Percentiles rank a stretch among this genome's conserved stretches.
These are phyloP conservation scores for Lolium multiflorum DNA, from an alignment of 176 grass and related monocot genomes.

Conservation along the genomic window DNA sequence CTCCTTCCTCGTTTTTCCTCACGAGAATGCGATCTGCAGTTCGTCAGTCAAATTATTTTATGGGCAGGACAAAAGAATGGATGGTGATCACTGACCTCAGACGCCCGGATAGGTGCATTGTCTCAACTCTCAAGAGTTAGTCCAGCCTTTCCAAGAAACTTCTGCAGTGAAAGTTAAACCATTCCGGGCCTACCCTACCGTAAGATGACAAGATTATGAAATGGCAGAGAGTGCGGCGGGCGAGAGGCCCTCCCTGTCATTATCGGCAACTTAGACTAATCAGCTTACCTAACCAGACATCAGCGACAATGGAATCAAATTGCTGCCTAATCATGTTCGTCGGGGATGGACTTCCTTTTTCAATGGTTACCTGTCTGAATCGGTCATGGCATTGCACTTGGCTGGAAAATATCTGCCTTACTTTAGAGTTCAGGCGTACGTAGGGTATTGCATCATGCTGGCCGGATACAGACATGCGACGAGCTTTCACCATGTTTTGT, in stretches of 20 bases:
- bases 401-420: conserved; percentile 46
- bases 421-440: conserved; percentile 26
- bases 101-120: conserved; percentile 16
- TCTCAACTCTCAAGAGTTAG: background rate
- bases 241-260: background rate
- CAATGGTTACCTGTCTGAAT: conserved; percentile 37
- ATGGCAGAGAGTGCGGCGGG: background rate
- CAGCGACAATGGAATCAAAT: conserved; percentile 34
- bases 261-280: conserved; percentile 42
- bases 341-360: conserved; percentile 35
- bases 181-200: background rate
- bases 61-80: background rate
- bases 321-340: conserved; percentile 34
- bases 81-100: background rate
- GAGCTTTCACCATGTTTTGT: conserved; percentile 40
- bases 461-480: conserved; percentile 16
- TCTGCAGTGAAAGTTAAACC: background rate
- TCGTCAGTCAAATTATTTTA: background rate
- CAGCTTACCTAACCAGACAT: conserved; percentile 21
- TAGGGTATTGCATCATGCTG: background rate
- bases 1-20: background rate
- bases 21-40: background rate
- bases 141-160: background rate
- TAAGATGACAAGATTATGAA: background rate
- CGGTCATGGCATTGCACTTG: background rate